Evolutionary conservation across 1,284 basidiomycete species (phyloP).

Genomic region (Ganoderma resinaceum): DNA sequence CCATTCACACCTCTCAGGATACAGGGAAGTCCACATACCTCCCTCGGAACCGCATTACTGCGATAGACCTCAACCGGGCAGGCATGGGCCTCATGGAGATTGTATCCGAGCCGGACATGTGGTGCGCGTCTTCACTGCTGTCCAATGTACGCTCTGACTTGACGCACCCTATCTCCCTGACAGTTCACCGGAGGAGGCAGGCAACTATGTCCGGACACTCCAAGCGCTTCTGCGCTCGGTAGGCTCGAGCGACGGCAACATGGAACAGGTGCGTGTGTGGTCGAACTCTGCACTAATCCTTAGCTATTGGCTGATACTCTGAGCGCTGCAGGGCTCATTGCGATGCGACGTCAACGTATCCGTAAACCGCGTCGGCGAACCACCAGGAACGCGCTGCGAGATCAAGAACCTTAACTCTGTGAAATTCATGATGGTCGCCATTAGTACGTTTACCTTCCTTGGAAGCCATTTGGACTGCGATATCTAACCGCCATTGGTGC

Average conservation of each 20-base stretch:
- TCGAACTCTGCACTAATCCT: background rate
- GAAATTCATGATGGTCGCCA: conserved; percentile 86
- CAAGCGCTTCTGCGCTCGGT: conserved; percentile 85
- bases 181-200: conserved; percentile 92
- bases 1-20: conserved; percentile 61
- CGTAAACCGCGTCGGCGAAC: conserved; percentile 69
- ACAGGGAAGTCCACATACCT: conserved; percentile 91
- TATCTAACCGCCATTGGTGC: conserved; percentile 9
- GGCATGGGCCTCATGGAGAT: conserved; percentile 95
- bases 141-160: conserved; percentile 6
- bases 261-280: conserved; percentile 80
- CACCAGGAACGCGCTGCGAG: conserved; percentile 90
- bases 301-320: background rate
- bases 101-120: conserved; percentile 93
- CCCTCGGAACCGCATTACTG: conserved; percentile 58
- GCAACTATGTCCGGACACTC: conserved; percentile 85
- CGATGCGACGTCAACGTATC: conserved; percentile 98
- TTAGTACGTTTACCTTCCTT: conserved; percentile 65
- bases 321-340: conserved; percentile 76
- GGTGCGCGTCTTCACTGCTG: conserved; percentile 50
- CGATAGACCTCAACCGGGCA: conserved; percentile 91
- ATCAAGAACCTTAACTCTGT: conserved; percentile 98
- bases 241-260: conserved; percentile 93
- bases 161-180: background rate
- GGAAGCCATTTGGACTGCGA: background rate